Base-by-base conservation (phyloP, 2,329 filamentous ascomycete species). In the Exophiala lecanii-corni region DNA sequence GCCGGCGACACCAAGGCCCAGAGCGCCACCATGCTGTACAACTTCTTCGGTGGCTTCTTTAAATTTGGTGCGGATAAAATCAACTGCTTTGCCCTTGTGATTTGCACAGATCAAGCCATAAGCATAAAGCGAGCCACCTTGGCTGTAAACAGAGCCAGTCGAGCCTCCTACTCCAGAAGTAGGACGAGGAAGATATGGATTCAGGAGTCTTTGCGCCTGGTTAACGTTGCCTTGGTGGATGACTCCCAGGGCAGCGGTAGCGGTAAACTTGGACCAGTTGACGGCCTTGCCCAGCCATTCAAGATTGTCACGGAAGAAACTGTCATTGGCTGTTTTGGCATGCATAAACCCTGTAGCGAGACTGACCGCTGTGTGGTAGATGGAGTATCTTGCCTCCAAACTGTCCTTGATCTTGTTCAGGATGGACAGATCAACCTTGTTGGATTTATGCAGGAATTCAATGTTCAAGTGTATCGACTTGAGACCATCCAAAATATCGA, bases 271-370 rank as follows among this genome's bases (percentile, higher is more conserved):
- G 49, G 89, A 96, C 92, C 92, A 98, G 71, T 98, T 98, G 36
- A 97, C 89, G 18, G 92, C 92, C 72, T 97, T 98, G 48, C 91
- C 89, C 3, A 98, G 71, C 92, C 92, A 98, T 55, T 98, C 92
- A 17, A 98, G 70, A 62, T 98, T 98, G 60, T 97, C 89, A 5
- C 94, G 80, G 79, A 98, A 97, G 71, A 98, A 98, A 60, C 91
- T 94, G 69, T 98, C 92, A 58, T 95, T 92, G 0, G 91, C 96
- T 1, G 92, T 98, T 46, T 92, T 94, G 41, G 94, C 89, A 63
- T 98, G 94, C 92, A 98, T 98, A 64, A 98, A 97, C 9, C 89
- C 92, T 59, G 97, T 97, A 60, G 91, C 92, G 59, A 98, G 92
- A 1, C 92, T 97, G 43, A 98, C 88, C 3, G 89, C 89, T 1